phyloP scores from a whole-genome alignment of 805 yeast genomes.

The Diddensiella santjacobensis region DNA sequence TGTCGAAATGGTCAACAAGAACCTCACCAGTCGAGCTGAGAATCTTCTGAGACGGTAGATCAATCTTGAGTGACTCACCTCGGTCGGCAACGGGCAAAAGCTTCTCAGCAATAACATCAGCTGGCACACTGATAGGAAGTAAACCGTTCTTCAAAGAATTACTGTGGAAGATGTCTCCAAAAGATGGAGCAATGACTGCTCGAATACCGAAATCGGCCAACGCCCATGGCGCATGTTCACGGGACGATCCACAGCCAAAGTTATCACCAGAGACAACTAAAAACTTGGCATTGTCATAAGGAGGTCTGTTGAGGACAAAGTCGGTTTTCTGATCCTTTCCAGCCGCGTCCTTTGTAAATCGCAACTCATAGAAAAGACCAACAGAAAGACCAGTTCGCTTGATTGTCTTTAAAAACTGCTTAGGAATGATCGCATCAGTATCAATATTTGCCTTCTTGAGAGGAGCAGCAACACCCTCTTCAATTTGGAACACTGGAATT shows the following conservation, averaged over 20 bases:
- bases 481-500: constrained; percentile 68
- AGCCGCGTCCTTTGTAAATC: constrained; percentile 57
- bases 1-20: constrained; percentile 75
- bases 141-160: constrained; percentile 95
- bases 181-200: constrained; percentile 94
- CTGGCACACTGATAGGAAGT: constrained; percentile 87
- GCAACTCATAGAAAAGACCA: constrained; percentile 88
- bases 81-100: constrained; percentile 75
- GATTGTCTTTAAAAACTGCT: constrained; percentile 95
- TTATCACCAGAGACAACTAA: constrained; percentile 92
- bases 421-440: constrained; percentile 98
- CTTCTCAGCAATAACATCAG: constrained; percentile 64
- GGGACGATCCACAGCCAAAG: constrained; percentile 98
- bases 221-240: constrained; percentile 99
- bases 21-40: constrained; percentile 63
- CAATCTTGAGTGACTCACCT: constrained; percentile 70
- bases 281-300: constrained; percentile 76
- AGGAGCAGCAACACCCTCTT: constrained; percentile 90
- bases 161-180: constrained; percentile 97
- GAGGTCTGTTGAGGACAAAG: constrained; percentile 80
- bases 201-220: constrained; percentile 95
- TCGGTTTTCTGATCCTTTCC: constrained; percentile 75
- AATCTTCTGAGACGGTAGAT: constrained; percentile 83
- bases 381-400: constrained; percentile 89
- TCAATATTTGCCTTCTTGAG: constrained; percentile 92